Base-by-base conservation (phyloP, 78 protist species). In the Monocercomonoides exilis region DNA sequence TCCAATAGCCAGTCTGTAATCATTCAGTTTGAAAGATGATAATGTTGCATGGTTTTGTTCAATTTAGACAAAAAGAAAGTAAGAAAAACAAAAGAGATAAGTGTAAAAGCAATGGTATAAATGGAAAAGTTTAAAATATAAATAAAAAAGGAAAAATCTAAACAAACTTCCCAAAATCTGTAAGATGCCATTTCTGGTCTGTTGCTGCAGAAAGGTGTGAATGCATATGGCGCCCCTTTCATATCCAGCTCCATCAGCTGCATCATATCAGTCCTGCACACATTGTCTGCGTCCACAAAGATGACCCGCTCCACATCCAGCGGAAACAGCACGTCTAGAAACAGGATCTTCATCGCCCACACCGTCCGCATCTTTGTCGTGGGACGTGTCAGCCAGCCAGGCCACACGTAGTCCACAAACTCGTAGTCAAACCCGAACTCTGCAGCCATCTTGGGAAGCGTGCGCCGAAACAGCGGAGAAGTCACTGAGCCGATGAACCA, bases 261-360 rank as follows among this genome's bases (percentile, higher is more conserved):
- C 1, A 1, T 2, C 33, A 86, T 11, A 86, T 86, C 88, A 41
- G 3, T 3, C 1, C 88, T n/a, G n/a, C 36, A 33, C 11, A 63
- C 87, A 44, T 87, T 84, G 45, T 87, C 90, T 1, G 90, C 88
- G 41, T 87, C 90, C 33, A 87, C 45, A 34, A 82, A 87, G 79
- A 87, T 87, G 1, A 82, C 3, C 45, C 90, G 45, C 2, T 85
- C 80, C 36, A 87, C 90, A 34, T 1, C 2, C 42, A 35, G 38
- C 2, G 90, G 90, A 35, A 87, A 87, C 1, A 87, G 54, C 77
- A 87, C 90, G 41, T 87, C 90, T 2, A 87, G 77, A 36, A 87
- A 87, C 3, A 87, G 89, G 54, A 87, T 5, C 86, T 87, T 87
- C 46, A 77, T 43, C 2, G 88, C 90, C 90, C 90, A 87, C 82